phyloP scores from a whole-genome alignment of 768 basidiomycete genomes.

The Dioszegia crocea region DNA sequence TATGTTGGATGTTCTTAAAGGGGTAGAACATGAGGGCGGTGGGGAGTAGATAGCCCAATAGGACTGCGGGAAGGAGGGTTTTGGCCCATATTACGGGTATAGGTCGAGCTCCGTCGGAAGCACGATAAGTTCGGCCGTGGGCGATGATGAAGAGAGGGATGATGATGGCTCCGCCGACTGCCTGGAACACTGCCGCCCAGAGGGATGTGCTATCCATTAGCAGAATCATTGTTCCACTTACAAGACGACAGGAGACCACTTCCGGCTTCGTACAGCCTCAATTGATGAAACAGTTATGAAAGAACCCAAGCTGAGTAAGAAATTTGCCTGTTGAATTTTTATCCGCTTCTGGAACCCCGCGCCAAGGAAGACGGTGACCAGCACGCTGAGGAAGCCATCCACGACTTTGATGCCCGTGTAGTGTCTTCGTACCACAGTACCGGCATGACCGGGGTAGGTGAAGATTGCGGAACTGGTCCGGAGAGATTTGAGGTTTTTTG shows the following conservation, averaged over 20 bases:
- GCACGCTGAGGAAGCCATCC: background rate
- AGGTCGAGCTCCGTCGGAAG: background rate
- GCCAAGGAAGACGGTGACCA: slow-evolving; percentile 1
- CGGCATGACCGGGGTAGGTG: slow-evolving; percentile 1
- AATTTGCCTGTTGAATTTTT: slow-evolving; percentile 5
- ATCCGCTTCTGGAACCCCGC: slow-evolving; percentile 1
- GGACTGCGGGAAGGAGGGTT: background rate
- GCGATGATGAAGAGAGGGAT: slow-evolving; percentile 4
- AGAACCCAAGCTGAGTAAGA: background rate
- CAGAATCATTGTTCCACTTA: background rate
- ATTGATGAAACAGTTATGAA: background rate
- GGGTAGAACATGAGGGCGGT: slow-evolving; percentile 10
- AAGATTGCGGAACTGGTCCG: background rate
- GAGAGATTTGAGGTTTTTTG: background rate
- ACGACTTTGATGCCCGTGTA: slow-evolving; percentile 1
- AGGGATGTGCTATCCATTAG: slow-evolving; percentile 10
- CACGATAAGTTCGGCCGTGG: background rate
- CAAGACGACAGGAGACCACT: background rate
- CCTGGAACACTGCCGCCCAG: slow-evolving; percentile 7
- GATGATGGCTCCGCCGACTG: slow-evolving; percentile 6
- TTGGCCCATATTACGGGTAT: background rate
- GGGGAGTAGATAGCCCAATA: slow-evolving; percentile 6
- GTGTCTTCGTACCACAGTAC: background rate
- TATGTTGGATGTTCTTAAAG: background rate
- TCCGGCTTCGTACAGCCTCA: background rate